Percentiles rank a stretch among this genome's conserved stretches.
These are phyloP conservation scores for Pholiota adiposa DNA, from an alignment of 1,284 basidiomycete species.

Conservation along the genomic window DNA sequence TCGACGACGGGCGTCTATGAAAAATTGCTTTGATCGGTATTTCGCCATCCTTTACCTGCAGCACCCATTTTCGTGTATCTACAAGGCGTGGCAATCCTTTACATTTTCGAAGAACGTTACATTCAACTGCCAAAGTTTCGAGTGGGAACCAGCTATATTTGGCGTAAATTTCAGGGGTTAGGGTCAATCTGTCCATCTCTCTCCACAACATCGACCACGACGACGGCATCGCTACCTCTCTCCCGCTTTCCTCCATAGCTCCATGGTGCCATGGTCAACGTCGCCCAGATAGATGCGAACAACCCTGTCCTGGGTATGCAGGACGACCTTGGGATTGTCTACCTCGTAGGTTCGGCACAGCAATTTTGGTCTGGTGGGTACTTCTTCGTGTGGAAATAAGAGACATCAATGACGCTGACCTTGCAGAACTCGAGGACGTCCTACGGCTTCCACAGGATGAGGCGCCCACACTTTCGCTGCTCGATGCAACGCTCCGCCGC, in stretches of 20 bases:
- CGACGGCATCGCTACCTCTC: conserved; percentile 6
- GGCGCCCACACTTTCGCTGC: conserved; percentile 64
- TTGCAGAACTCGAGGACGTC: conserved; percentile 84
- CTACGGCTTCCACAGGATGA: conserved; percentile 65
- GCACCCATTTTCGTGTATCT: background rate
- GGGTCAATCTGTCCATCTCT: conserved; percentile 17
- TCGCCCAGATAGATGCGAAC: conserved; percentile 24
- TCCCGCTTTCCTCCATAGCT: conserved; percentile 11
- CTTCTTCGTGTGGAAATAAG: conserved; percentile 11
- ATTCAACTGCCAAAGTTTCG: background rate
- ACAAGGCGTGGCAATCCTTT: background rate
- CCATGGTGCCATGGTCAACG: conserved; percentile 25
- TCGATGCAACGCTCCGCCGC: conserved; percentile 79
- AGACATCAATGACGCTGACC: conserved; percentile 8
- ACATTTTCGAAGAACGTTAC: background rate
- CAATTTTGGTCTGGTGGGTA: conserved; percentile 86
- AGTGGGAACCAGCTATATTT: conserved; percentile 3
- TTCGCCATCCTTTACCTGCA: background rate
- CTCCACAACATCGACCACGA: conserved; percentile 2
- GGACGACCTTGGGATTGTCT: conserved; percentile 71
- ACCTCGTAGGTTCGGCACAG: conserved; percentile 77
- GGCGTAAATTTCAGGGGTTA: conserved; percentile 13
- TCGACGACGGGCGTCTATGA: background rate
- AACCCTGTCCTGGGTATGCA: conserved; percentile 39
- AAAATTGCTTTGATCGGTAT: background rate